Evolutionary conservation across 441 rosid genomes (phyloP), one percentile per base, ranked within the genome.

Genomic region (Iberis amara): DNA sequence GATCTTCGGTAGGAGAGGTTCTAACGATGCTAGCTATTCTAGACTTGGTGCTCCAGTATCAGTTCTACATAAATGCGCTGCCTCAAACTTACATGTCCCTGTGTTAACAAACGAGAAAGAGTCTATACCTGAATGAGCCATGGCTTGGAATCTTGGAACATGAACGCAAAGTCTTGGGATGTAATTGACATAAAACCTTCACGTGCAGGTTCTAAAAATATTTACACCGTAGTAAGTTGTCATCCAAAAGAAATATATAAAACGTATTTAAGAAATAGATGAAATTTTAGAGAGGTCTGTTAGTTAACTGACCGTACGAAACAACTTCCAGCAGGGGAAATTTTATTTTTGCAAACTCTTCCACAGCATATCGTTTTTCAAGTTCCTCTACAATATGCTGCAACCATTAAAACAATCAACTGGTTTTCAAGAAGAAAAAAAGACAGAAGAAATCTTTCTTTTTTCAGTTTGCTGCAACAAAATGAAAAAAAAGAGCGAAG

Each of bases 81-180:
- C 39, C 23, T 48, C 10, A 15, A 42, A 41, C 14, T 12, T 40
- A 12, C 10, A 35, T 13, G n/a, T 30, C 15, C 43, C 38, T 39
- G 18, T 23, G 36, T 26, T 45, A 38, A 38, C 40, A 31, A 11
- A 7, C 49, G 7, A 47, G 11, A 55, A 2, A 47, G 37, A 18
- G 32, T 3, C 8, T 11, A 13, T 71, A 91, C 98, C 95, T 79
- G 85, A 68, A 87, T 55, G 66, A 91, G 76, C 82, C 75, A 71
- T 55, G 98, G 92, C 69, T 69, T 79, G 60, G 85, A 68, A 71
- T 74, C 73, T 66, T 70, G 72, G 57, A 79, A 66, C 55, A 70
- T 61, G 18, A 50, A 59, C 32, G 47, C 64, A 39, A 81, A 79
- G 44, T 80, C 79, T 70, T 80, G 68, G 40, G 85, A 66, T 11